Percentiles rank a stretch among this genome's conserved stretches.
These are phyloP conservation scores for Trametes cubensis DNA, from an alignment of 768 basidiomycete species.

Conservation along the genomic window DNA sequence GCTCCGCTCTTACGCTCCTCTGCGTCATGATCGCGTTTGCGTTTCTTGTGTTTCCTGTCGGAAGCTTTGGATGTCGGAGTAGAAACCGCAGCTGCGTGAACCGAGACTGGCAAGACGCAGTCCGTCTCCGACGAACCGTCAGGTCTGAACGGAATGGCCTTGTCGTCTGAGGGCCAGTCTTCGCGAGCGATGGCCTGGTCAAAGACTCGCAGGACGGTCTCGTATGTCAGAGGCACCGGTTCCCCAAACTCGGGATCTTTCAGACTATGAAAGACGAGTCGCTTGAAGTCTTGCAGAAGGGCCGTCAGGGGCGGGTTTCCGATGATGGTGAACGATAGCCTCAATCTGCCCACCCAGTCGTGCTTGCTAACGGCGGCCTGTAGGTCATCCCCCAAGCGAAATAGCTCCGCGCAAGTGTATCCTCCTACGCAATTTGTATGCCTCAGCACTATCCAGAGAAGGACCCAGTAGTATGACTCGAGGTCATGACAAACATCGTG, in stretches of 20 bases:
- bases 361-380: no score
- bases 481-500: constrained; percentile 17
- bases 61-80: no score
- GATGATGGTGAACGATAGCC: not conserved
- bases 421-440: not conserved
- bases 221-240: constrained; percentile 1
- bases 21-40: no score
- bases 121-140: no score
- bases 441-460: constrained; percentile 13
- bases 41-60: no score
- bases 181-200: constrained; percentile 3
- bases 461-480: constrained; percentile 22
- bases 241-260: no score
- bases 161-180: constrained; percentile 14
- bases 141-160: not conserved
- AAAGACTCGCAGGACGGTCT: constrained; percentile 4
- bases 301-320: not conserved
- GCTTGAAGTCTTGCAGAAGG: not conserved
- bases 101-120: no score
- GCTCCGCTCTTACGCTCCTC: no score
- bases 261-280: not conserved
- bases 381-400: no score
- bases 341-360: no score
- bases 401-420: no score
- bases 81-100: no score